Conservation (phyloP, 495 filamentous ascomycete genomes). For the Filosporella fistucella region DNA sequence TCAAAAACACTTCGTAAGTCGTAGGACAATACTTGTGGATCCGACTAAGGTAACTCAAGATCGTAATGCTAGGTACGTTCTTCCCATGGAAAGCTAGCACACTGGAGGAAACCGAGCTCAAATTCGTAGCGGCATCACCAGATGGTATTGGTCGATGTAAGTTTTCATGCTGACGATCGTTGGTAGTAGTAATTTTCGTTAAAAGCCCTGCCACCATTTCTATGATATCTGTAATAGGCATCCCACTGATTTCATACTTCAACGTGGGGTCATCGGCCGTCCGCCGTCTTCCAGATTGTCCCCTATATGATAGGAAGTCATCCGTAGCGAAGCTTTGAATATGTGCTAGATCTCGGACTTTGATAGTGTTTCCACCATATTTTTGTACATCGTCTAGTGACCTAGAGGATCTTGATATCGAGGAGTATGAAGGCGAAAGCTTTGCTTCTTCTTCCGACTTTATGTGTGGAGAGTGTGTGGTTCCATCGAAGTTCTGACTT, state of each 20-base stretch:
- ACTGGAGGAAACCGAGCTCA: constrained; percentile 78
- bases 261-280: constrained; percentile 30
- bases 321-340: constrained; percentile 85
- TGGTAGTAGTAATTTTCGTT: constrained; percentile 97
- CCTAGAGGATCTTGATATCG: constrained; percentile 14
- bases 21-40: constrained; percentile 99
- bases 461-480: constrained; percentile 3
- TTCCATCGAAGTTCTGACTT: constrained; percentile 16
- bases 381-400: constrained; percentile 22
- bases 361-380: constrained; percentile 49
- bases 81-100: constrained; percentile 99
- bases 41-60: constrained; percentile 89
- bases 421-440: background rate
- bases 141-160: constrained; percentile 66
- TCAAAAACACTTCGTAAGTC: constrained; percentile 97
- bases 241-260: constrained; percentile 93
- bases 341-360: constrained; percentile 79
- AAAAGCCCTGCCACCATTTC: constrained; percentile 99
- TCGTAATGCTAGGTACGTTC: constrained; percentile 96
- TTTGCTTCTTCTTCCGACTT: constrained; percentile 1
- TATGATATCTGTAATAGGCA: constrained; percentile 97
- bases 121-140: constrained; percentile 55
- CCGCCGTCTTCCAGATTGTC: constrained; percentile 36
- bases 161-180: constrained; percentile 88
- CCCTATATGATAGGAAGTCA: constrained; percentile 53